These are phyloP conservation scores for Hyphopichia khmerensis DNA, from an alignment of 1,139 yeast species.

Conservation along the genomic window DNA sequence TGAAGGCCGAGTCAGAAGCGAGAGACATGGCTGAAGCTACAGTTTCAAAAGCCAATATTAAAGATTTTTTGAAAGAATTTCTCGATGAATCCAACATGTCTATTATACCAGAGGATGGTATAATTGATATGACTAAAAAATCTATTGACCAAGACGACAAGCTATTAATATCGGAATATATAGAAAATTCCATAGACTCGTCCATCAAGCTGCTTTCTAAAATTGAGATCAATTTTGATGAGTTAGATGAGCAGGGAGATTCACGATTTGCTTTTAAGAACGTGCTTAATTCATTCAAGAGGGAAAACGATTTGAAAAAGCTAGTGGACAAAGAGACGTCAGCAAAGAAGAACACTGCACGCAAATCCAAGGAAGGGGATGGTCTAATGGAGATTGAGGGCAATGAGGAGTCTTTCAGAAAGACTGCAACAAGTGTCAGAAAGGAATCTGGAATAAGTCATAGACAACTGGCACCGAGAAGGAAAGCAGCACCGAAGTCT, in stretches of 20 bases:
- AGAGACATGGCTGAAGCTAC: conserved; percentile 13
- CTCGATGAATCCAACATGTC: conserved; percentile 63
- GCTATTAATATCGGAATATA: conserved; percentile 63
- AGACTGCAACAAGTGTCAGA: not conserved
- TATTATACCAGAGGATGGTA: conserved; percentile 73
- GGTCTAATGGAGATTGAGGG: not conserved
- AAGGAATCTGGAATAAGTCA: not conserved
- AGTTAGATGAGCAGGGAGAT: conserved; percentile 27
- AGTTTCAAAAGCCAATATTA: conserved; percentile 50
- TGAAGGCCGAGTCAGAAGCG: not conserved
- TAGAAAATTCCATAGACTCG: conserved; percentile 61
- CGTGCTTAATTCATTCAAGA: conserved; percentile 24
- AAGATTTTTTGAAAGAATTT: conserved; percentile 59
- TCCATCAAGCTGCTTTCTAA: conserved; percentile 60
- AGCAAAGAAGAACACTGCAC: not conserved
- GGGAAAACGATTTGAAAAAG: conserved; percentile 9
- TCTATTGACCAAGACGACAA: conserved; percentile 85
- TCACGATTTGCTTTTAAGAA: conserved; percentile 30
- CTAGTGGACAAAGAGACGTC: conserved; percentile 2
- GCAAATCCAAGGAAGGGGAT: not conserved
- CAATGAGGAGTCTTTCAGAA: not conserved
- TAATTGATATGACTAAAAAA: conserved; percentile 68
- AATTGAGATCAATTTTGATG: conserved; percentile 36
- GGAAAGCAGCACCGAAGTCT: conserved; percentile 4
- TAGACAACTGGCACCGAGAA: not conserved